phyloP scores from a whole-genome alignment of 2,329 filamentous ascomycete species.

The Trichoderma sp. region DNA sequence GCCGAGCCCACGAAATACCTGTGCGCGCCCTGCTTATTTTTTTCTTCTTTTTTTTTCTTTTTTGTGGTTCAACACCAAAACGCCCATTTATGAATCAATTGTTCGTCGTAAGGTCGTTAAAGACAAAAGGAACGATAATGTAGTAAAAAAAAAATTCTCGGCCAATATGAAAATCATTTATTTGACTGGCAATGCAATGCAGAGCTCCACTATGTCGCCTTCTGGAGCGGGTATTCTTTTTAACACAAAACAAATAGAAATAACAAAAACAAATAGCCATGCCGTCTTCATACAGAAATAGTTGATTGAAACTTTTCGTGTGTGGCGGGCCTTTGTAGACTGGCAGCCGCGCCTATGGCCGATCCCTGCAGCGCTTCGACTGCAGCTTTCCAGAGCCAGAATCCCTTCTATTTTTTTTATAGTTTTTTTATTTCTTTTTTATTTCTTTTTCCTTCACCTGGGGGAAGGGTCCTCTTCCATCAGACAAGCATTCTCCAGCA shows the following conservation, averaged over 20 bases:
- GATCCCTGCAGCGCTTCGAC: constrained; percentile 4
- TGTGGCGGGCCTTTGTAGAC: neutral
- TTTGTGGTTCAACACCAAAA: neutral
- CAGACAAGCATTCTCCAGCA: constrained; percentile 96
- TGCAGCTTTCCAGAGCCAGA: neutral
- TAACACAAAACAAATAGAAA: neutral
- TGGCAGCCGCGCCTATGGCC: neutral
- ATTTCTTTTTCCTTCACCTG: constrained; percentile 34
- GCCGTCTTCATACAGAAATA: constrained; percentile 10
- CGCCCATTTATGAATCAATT: constrained; percentile 15
- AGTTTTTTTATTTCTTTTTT: neutral
- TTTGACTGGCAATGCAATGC: constrained; percentile 25
- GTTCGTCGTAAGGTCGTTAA: constrained; percentile 19
- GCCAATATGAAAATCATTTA: constrained; percentile 25
- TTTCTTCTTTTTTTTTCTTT: too few relatives aligned
- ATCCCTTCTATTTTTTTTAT: neutral
- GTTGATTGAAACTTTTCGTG: neutral
- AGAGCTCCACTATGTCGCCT: constrained; percentile 22
- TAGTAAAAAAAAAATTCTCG: neutral
- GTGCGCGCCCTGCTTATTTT: neutral
- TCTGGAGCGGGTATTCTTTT: constrained; percentile 26
- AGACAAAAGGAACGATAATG: neutral
- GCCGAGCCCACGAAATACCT: neutral
- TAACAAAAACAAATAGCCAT: constrained; percentile 4
- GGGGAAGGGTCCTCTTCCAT: constrained; percentile 70